These are phyloP conservation scores for Raffaelea deltoideospora DNA, from an alignment of 2,329 filamentous ascomycete genomes.

Conservation along the genomic window DNA sequence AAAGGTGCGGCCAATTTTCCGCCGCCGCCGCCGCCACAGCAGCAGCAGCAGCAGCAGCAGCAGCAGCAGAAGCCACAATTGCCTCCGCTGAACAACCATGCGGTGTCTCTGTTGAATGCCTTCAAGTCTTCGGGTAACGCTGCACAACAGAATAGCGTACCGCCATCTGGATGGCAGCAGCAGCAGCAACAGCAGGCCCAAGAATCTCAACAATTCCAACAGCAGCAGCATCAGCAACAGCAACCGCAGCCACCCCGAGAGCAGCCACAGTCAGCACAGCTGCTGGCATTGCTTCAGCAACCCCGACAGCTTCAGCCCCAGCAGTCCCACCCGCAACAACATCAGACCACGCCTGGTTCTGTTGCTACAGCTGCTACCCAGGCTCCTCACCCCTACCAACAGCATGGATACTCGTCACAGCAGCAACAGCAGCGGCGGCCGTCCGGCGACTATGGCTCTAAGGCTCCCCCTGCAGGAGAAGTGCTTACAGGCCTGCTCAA, in stretches of 20 bases:
- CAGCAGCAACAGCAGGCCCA: not conserved
- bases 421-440: no score
- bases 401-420: no score
- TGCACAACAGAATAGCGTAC: not conserved
- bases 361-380: no score
- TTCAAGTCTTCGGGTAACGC: slow-evolving; percentile 17
- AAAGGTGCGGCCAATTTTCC: not conserved
- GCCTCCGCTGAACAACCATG: slow-evolving; percentile 17
- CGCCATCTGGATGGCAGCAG: not conserved
- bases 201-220: not conserved
- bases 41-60: not conserved
- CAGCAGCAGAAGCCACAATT: slow-evolving; percentile 5
- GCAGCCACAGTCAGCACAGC: no score
- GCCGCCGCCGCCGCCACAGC: not conserved
- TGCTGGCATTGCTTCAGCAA: no score
- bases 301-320: not conserved
- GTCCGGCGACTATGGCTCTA: no score
- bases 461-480: no score
- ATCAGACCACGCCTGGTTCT: no score
- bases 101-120: slow-evolving; percentile 22
- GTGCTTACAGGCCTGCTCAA: no score
- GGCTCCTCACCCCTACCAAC: no score
- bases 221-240: slow-evolving; percentile 1
- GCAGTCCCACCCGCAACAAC: not conserved
- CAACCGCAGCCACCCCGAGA: slow-evolving; percentile 1